Base-by-base conservation (phyloP, 805 yeast species). In the Metschnikowia koreensis region DNA sequence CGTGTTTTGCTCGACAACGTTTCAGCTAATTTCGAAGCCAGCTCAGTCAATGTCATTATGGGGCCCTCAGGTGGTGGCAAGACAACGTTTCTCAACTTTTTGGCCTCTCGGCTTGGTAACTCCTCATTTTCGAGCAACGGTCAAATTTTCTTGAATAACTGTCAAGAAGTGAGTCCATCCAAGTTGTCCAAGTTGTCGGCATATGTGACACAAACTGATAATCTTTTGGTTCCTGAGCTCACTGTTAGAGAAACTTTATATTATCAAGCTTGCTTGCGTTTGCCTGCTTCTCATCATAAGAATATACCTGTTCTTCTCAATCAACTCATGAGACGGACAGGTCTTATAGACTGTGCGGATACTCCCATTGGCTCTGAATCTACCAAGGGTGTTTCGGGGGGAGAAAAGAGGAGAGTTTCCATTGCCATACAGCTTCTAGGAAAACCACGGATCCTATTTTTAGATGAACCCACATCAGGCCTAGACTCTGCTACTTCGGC, bases 401-500 rank as follows among this genome's bases (percentile, higher is more conserved):
- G 67, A 50, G 97, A 90, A 64, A 88, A 87, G 64, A 77, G 96
- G 60, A 75, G 96, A 58, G 86, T 90, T 0, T 84, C 93, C 0
- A 88, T 90, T 66, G 93, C 92, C 2, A 79, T 88, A 41, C 96
- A 89, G 63, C 70, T 90, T 36, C 69, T 90, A 39, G 82, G 84
- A 52, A 82, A 82, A 51, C 93, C 96, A 0, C 82, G 83, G 51
- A 75, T 90, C 38, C 65, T 90, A 36, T 76, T 90, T 46, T 67
- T 90, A 26, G 97, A 90, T 67, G 97, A 90, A 62, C 96, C 97
- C 2, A 90, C 96, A 0, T 87, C 96, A 5, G 97, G 97, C 0
- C 74, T 90, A 27, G 97, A 90, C 62, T 81, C 92, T 11, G 81
- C 87, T 51, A 88, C 94, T 0, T 87, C 96, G 0, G 76, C 81